Evolutionary conservation across 352 stramenopile genomes (phyloP), one percentile per base, ranked within the genome.

Genomic region (Discostella stelligera): DNA sequence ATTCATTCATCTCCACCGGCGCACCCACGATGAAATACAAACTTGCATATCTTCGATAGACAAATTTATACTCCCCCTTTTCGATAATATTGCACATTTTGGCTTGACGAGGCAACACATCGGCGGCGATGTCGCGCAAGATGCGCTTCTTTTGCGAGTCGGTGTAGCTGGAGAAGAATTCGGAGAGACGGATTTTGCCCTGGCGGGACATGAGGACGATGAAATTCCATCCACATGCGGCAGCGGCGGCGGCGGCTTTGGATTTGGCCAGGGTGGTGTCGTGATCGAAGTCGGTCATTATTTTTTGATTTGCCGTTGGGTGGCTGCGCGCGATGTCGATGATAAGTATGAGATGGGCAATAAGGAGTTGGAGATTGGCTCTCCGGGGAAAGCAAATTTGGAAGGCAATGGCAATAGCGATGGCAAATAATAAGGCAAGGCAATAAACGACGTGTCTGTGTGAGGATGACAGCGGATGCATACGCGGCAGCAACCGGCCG

Each of bases 21-120:
- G 98, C 97, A 65, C 94, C 94, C 56, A 96, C 94, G 50, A 98
- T 96, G 89, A 99, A 99, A 89, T 98, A 99, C 64, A 98, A 86
- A 87, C 95, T 98, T 59, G 96, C 96, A 84, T 98, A 83, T 86
- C 96, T 88, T 85, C 97, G 95, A 88, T 98, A 99, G 4, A 98
- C 94, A 78, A 99, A 98, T 82, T 98, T 99, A 80, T 98, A 97
- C 61, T 97, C 94, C 79, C 96, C 96, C 89, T 98, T 98, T 85
- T 98, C 96, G 78, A 98, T 98, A 79, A 98, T 98, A 68, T 95
- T 95, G 77, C 91, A 96, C 89, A 95, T 94, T 77, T 95, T 96
- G 4, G 89, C 86, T 49, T 91, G 84, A n/a, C 93, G 82, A 5
- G 89, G 84, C 21, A 96, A 74, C 10, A 96, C 87, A 59, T 91